Evolutionary conservation across 805 yeast genomes (phyloP).

Genomic region (Wickerhamiella vanderwaltii): DNA sequence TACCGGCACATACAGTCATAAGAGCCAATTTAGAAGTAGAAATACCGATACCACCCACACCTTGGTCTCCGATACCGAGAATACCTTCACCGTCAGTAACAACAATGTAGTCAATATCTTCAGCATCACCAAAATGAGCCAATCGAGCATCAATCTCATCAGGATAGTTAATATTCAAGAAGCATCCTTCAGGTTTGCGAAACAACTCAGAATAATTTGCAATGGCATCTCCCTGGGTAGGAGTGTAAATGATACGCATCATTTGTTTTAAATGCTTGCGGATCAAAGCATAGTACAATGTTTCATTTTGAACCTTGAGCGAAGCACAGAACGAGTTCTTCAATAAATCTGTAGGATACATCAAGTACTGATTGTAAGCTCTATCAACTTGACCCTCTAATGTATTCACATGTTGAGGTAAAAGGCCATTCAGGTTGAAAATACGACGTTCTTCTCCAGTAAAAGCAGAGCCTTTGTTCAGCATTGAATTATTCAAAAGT

Average conservation of each 20-base stretch:
- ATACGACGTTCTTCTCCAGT: conserved; percentile 70
- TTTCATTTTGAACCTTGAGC: conserved; percentile 84
- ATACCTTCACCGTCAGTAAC: conserved; percentile 95
- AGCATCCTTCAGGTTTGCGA: conserved; percentile 92
- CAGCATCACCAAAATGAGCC: conserved; percentile 66
- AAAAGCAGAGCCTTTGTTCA: conserved; percentile 95
- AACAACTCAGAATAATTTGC: conserved; percentile 82
- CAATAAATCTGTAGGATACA: conserved; percentile 69
- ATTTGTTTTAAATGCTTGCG: conserved; percentile 75
- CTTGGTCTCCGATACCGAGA: conserved; percentile 96
- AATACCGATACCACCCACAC: conserved; percentile 92
- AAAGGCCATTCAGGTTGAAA: conserved; percentile 64
- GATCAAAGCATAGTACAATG: conserved; percentile 75
- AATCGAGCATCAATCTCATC: conserved; percentile 69
- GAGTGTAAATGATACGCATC: conserved; percentile 33
- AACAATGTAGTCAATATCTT: conserved; percentile 89
- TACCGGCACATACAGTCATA: conserved; percentile 94
- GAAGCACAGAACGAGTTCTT: conserved; percentile 90
- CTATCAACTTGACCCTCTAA: conserved; percentile 86
- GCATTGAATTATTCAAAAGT: conserved; percentile 70
- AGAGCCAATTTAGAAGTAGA: conserved; percentile 84
- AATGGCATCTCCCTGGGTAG: conserved; percentile 76
- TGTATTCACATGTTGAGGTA: conserved; percentile 74
- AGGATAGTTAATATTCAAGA: conserved; percentile 56
- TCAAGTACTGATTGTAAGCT: conserved; percentile 75